phyloP scores from a whole-genome alignment of 2,329 filamentous ascomycete genomes.

The Leptographium lundbergii region DNA sequence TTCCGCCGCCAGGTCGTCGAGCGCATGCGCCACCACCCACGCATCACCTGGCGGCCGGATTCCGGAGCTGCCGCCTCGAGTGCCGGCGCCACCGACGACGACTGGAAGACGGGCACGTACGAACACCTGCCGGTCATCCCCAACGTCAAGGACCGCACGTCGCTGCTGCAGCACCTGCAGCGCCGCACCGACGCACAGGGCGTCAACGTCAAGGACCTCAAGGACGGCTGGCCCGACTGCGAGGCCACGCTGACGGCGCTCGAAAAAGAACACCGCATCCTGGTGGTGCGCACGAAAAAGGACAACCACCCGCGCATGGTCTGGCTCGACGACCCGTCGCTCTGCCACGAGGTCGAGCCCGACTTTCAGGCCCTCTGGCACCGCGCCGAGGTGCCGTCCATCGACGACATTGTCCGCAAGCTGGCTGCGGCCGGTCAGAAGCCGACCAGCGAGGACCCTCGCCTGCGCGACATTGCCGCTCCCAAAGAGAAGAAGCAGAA shows the following conservation, averaged over 20 bases:
- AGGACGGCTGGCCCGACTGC: conserved; percentile 89
- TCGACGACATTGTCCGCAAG: conserved; percentile 65
- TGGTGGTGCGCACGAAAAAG: conserved; percentile 86
- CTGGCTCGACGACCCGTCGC: conserved; percentile 74
- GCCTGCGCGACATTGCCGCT: conserved; percentile 41
- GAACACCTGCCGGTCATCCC: conserved; percentile 69
- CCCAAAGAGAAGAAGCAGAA: conserved; percentile 59
- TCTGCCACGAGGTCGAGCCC: conserved; percentile 62
- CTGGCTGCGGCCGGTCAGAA: conserved; percentile 68
- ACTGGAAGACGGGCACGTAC: conserved; percentile 59
- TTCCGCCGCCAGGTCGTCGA: conserved; percentile 52
- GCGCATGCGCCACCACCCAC: conserved; percentile 53
- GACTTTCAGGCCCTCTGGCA: conserved; percentile 81
- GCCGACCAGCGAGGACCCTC: conserved; percentile 69
- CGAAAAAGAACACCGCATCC: conserved; percentile 64
- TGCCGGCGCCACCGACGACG: background rate
- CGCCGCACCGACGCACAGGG: conserved; percentile 68
- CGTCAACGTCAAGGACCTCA: conserved; percentile 76
- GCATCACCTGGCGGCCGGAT: conserved; percentile 44
- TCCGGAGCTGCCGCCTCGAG: conserved; percentile 26
- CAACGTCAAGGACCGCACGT: conserved; percentile 63
- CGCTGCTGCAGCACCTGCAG: conserved; percentile 72
- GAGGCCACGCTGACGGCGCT: conserved; percentile 65
- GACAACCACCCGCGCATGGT: conserved; percentile 76
- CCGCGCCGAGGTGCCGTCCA: conserved; percentile 61